These are phyloP conservation scores for Phytophthora brassicae DNA, from an alignment of 352 stramenopile species.

Conservation along the genomic window DNA sequence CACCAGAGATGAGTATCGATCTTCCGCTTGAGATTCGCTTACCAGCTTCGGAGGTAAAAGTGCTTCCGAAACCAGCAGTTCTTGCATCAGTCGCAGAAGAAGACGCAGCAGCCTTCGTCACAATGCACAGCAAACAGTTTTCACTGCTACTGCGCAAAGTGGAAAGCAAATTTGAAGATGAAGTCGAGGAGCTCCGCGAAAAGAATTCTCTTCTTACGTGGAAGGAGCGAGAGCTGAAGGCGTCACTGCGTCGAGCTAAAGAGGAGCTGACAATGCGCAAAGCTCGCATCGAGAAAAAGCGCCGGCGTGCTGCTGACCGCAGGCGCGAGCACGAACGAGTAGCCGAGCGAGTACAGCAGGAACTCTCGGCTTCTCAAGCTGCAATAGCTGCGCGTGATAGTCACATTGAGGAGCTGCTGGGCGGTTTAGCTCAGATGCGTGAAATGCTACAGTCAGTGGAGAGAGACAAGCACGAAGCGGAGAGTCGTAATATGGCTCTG, in stretches of 20 bases:
- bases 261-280: constrained; percentile 74
- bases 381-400: constrained; percentile 21
- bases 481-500: constrained; percentile 51
- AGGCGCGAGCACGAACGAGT: constrained; percentile 58
- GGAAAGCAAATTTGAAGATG: constrained; percentile 80
- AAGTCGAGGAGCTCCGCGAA: constrained; percentile 73
- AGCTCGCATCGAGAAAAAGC: constrained; percentile 72
- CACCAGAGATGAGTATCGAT: constrained; percentile 14
- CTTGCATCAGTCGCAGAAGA: constrained; percentile 26
- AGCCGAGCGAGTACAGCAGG: constrained; percentile 43
- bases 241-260: constrained; percentile 51
- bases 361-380: constrained; percentile 30
- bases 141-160: constrained; percentile 75
- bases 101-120: constrained; percentile 26
- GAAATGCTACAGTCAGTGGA: constrained; percentile 29
- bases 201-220: constrained; percentile 66
- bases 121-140: constrained; percentile 44
- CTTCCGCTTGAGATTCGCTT: constrained; percentile 3
- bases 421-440: constrained; percentile 28
- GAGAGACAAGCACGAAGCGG: constrained; percentile 41
- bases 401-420: constrained; percentile 15
- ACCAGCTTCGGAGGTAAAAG: constrained; percentile 45
- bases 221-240: constrained; percentile 77
- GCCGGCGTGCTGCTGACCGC: constrained; percentile 58
- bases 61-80: constrained; percentile 40